A percentile compares a stretch with the other conserved stretches of the same genome.
Conservation (phyloP, 371 early-diverging fungal species). For the Apophysomyces trapeziformis region DNA sequence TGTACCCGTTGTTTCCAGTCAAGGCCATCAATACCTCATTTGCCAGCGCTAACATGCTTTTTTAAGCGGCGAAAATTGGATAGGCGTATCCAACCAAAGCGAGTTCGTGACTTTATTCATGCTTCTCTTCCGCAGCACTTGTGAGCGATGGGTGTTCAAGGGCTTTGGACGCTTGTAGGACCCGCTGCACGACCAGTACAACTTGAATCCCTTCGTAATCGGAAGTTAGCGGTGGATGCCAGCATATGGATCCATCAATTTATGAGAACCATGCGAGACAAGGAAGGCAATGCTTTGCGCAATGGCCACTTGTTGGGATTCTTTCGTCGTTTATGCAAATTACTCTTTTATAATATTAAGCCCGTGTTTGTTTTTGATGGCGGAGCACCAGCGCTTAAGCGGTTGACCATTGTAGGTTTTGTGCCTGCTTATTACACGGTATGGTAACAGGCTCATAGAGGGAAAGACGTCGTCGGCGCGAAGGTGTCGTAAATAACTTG, state of each 20-base stretch:
- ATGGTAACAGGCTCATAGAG: slow-evolving; percentile 35
- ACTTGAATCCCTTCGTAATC: slow-evolving; percentile 76
- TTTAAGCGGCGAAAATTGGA: no score
- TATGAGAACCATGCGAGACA: slow-evolving; percentile 90
- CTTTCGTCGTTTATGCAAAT: slow-evolving; percentile 91
- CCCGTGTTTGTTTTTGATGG: slow-evolving; percentile 98
- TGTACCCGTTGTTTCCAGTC: no score
- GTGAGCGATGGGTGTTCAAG: slow-evolving; percentile 91
- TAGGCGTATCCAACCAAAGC: no score
- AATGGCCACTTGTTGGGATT: slow-evolving; percentile 94
- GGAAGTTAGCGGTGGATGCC: slow-evolving; percentile 90
- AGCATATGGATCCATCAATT: slow-evolving; percentile 98
- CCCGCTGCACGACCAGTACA: slow-evolving; percentile 81
- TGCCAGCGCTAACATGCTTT: no score
- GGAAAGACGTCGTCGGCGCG: slow-evolving; percentile 58
- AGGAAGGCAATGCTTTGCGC: slow-evolving; percentile 77
- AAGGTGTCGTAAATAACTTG: slow-evolving; percentile 56
- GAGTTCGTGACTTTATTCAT: background rate
- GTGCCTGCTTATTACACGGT: background rate
- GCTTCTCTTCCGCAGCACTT: background rate
- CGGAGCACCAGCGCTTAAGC: slow-evolving; percentile 84
- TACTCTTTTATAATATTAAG: slow-evolving; percentile 88
- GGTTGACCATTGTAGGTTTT: slow-evolving; percentile 70
- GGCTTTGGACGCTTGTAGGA: slow-evolving; percentile 90
- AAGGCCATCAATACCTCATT: no score